Evolutionary conservation across 2,329 filamentous ascomycete species (phyloP), one percentile per base, ranked within the genome.

Genomic region (Plectosphaerella plurivora): DNA sequence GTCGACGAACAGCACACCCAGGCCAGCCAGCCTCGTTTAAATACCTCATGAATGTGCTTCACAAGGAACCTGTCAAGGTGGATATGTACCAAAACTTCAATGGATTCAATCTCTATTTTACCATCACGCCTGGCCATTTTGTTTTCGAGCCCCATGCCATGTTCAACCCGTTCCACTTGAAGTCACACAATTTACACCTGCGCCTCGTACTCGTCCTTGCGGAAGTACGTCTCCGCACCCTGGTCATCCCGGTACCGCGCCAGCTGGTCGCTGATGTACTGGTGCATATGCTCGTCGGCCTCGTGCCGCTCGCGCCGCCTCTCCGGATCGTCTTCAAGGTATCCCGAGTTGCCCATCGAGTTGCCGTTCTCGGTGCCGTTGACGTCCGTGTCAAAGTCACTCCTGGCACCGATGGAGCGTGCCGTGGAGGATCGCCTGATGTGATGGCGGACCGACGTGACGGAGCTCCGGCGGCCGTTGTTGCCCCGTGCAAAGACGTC

Each of bases 211-310:
- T 81, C 77, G 37, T 79, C 76, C 11, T 67, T 72, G 11, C 68
- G 61, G 15, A 57, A 63, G 22, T 62, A 63, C 44, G 56, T 61
- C 25, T 55, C 59, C 14, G 58, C 53, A 5, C 52, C 49, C 49
- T 59, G 61, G 18, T 67, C 64, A 22, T 65, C 63, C 57, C 63
- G 84, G 62, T 94, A 86, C 52, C 86, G 78, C 67, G 87, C 79
- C 53, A 97, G 76, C 72, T 96, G 88, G 57, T 91, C 87, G 28
- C 82, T 84, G 52, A 97, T 88, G 67, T 96, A 96, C 58, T 83
- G 81, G 55, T 89, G 86, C 63, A 96, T 82, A 59, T 94, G 88
- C 51, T 81, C 75, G 61, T 91, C 81, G 0, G 83, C 83, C 62
- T 84, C 78, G 35, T 65, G 67, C 47, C 73, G 70, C 37, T 81